Evolutionary conservation across 139 green algal genomes (phyloP).

Genomic region (Tetradesmus obliquus): DNA sequence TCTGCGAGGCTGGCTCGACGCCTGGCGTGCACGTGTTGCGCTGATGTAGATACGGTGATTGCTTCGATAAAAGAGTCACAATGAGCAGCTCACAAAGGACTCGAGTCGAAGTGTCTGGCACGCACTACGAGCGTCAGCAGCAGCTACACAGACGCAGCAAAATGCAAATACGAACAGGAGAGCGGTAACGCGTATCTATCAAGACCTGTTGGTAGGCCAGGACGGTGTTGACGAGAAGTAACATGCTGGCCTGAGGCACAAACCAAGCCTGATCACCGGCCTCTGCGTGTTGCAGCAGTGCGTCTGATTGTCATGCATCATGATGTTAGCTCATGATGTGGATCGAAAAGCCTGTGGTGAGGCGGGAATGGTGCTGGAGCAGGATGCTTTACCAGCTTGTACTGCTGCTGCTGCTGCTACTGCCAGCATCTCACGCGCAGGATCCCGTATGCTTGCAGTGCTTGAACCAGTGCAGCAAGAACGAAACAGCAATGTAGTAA

Average conservation of each 20-base stretch:
- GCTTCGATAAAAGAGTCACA: not conserved
- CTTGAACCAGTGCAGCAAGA: too few relatives aligned
- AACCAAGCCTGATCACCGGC: not conserved
- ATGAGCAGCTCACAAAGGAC: not conserved
- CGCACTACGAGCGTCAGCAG: constrained; percentile 1
- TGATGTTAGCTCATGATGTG: not conserved
- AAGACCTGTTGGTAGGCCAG: not conserved
- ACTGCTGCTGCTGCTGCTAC: not conserved
- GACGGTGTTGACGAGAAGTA: not conserved
- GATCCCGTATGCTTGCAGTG: too few relatives aligned
- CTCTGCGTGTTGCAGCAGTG: not conserved
- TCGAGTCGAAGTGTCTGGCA: not conserved
- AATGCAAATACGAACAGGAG: not conserved
- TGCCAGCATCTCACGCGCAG: not conserved
- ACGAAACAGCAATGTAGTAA: too few relatives aligned
- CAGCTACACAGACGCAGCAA: not conserved
- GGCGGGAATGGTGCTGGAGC: too few relatives aligned
- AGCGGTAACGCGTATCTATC: not conserved
- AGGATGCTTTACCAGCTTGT: not conserved
- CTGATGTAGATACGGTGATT: not conserved
- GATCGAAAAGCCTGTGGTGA: not conserved
- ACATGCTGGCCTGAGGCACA: not conserved
- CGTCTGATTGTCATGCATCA: too few relatives aligned
- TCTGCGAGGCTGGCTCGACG: not conserved
- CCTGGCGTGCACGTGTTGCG: not conserved